Base-by-base conservation (phyloP, 768 basidiomycete genomes). In the Tylopilus felleus region DNA sequence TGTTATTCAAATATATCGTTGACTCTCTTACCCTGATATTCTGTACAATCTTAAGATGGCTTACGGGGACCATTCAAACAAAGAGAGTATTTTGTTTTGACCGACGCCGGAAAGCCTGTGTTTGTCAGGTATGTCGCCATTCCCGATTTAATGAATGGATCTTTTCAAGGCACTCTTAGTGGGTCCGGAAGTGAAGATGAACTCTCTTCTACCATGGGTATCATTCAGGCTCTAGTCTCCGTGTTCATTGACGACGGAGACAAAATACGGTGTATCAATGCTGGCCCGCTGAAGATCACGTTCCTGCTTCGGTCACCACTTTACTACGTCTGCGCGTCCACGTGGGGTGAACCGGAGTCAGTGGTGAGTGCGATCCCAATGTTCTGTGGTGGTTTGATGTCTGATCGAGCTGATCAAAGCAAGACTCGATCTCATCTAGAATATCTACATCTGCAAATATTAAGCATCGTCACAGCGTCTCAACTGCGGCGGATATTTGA, bases 81-180 rank as follows among this genome's bases (percentile, higher is more conserved):
- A 22, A 79, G 94, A 49, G 83, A 92, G 65, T 99, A 98, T 69
- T 97, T 90, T 65, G 82, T 98, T 16, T 78, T 98, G 19, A 98
- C 95, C 0, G 85, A 95, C 57, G 97, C 97, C 28, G 97, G 97
- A 27, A 98, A 99, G 71, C 95, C 95, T n/a, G 94, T 99, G 12
- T 99, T 90, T 65, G 78, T 84, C 40, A 92, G 90, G 94, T 90
- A 69, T 55, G 75, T 60, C 44, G 5, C 36, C 19, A 29, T 17
- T 21, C 49, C 31, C 25, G 38, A 53, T 36, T 35, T 45, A 12
- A n/a, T 13, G 46, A 46, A 57, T 54, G 5, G 42, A 41, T 29
- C n/a, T 21, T 19, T 47, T 44, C 22, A 29, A 46, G 43, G 23
- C 25, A 16, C 28, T 35, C 46, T 38, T 52, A 84, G 82, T 63